Evolutionary conservation across 2,329 filamentous ascomycete species (phyloP).

Genomic region (Alternaria conjuncta): DNA sequence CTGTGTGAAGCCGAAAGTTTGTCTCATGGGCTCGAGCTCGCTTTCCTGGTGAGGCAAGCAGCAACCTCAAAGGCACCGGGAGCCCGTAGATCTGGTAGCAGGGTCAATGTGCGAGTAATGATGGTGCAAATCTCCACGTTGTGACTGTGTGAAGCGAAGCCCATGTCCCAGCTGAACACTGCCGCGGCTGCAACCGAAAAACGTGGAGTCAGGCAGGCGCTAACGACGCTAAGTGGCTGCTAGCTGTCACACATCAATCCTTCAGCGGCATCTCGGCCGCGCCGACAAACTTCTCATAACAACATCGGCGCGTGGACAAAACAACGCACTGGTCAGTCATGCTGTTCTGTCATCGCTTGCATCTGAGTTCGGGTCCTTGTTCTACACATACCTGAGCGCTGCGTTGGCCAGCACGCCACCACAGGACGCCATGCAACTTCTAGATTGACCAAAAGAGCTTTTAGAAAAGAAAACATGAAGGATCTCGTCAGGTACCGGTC

Average conservation of each 20-base stretch:
- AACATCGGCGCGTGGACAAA: not conserved
- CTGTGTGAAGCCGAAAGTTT: not conserved
- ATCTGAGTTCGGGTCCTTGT: not conserved
- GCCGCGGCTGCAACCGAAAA: not conserved
- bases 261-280: not conserved
- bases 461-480: not conserved
- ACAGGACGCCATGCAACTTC: not conserved
- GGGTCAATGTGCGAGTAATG: not conserved
- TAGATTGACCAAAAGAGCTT: not conserved
- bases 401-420: not conserved
- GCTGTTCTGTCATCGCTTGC: not conserved
- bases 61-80: not conserved
- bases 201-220: not conserved
- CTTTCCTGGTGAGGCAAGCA: not conserved
- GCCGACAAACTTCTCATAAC: not conserved
- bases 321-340: not conserved
- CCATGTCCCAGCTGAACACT: not conserved
- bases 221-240: not conserved
- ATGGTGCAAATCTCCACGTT: not conserved
- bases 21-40: not conserved
- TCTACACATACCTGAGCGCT: not conserved
- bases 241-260: not conserved
- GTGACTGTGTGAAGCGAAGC: not conserved
- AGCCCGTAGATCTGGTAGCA: not conserved
- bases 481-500: not conserved